Evolutionary conservation across 2,329 filamentous ascomycete species (phyloP).

Genomic region (Xenoacremonium recifei): DNA sequence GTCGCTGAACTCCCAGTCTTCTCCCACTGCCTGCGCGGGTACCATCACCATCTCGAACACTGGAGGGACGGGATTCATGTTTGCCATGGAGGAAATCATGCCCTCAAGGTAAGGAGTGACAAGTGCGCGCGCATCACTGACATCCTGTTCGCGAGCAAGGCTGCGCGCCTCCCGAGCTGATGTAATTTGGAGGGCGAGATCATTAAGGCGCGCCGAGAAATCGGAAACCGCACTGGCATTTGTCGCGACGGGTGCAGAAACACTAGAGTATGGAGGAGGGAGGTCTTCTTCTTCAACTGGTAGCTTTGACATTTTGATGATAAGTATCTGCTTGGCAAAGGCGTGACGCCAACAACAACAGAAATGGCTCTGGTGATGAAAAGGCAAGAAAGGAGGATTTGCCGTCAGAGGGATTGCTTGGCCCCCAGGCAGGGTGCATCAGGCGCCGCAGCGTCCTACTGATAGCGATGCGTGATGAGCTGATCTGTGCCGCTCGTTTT

Average conservation of each 20-base stretch:
- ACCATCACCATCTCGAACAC: slow-evolving; percentile 45
- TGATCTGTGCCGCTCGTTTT: too few species aligned
- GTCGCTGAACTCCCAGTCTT: slow-evolving; percentile 35
- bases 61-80: slow-evolving; percentile 28
- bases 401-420: too few species aligned
- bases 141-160: slow-evolving; percentile 34
- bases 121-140: slow-evolving; percentile 38
- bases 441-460: too few species aligned
- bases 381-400: too few species aligned
- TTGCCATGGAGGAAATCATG: slow-evolving; percentile 39
- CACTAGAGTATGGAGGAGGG: slow-evolving; percentile 21
- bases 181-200: slow-evolving; percentile 37
- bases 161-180: slow-evolving; percentile 30
- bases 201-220: slow-evolving; percentile 34
- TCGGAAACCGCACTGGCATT: slow-evolving; percentile 23
- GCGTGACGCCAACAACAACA: too few species aligned
- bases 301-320: slow-evolving; percentile 15
- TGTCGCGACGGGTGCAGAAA: slow-evolving; percentile 1
- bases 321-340: not conserved
- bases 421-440: too few species aligned
- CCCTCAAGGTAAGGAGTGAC: slow-evolving; percentile 41
- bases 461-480: too few species aligned
- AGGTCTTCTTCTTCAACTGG: slow-evolving; percentile 13
- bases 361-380: too few species aligned
- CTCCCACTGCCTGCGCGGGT: slow-evolving; percentile 39